Conservation (phyloP, 2,329 filamentous ascomycete species). For the Drechslerella stenobrocha region DNA sequence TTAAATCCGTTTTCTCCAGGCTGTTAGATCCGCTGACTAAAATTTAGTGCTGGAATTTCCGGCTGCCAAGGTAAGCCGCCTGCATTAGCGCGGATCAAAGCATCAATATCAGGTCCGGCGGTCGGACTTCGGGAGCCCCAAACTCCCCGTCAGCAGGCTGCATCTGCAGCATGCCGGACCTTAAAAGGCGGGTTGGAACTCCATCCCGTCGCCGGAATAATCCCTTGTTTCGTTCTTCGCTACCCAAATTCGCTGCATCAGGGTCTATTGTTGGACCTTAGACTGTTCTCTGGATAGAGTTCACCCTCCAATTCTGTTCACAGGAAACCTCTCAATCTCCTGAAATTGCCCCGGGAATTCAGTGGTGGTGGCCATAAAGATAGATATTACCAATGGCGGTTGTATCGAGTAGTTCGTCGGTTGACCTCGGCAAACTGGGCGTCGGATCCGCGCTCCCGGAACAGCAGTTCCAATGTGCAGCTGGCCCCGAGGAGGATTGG, state of each 20-base stretch:
- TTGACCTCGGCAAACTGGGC: slow-evolving; percentile 38
- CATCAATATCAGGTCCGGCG: slow-evolving; percentile 15
- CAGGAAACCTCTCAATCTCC: neutral
- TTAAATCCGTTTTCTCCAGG: slow-evolving; percentile 46
- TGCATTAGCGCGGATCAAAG: slow-evolving; percentile 38
- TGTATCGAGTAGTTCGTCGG: slow-evolving; percentile 39
- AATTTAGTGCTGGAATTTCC: slow-evolving; percentile 18
- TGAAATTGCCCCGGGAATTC: slow-evolving; percentile 9
- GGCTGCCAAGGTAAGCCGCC: slow-evolving; percentile 40
- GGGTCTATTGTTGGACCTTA: neutral
- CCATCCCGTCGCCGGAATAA: slow-evolving; percentile 30
- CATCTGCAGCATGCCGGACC: slow-evolving; percentile 29
- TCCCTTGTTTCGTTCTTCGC: slow-evolving; percentile 2
- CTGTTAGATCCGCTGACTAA: slow-evolving; percentile 22
- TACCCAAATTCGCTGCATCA: slow-evolving; percentile 16
- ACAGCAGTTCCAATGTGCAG: slow-evolving; percentile 44
- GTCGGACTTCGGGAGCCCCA: slow-evolving; percentile 34
- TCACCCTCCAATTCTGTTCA: too few species aligned
- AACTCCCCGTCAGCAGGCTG: slow-evolving; percentile 42
- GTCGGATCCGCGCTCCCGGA: slow-evolving; percentile 47
- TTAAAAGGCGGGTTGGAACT: slow-evolving; percentile 46
- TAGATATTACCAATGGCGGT: slow-evolving; percentile 24
- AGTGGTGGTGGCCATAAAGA: too few species aligned
- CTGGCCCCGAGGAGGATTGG: slow-evolving; percentile 52
- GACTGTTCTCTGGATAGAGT: too few species aligned